Conservation (phyloP, 169 alveolate genomes). For the Eimeria necatrix region DNA sequence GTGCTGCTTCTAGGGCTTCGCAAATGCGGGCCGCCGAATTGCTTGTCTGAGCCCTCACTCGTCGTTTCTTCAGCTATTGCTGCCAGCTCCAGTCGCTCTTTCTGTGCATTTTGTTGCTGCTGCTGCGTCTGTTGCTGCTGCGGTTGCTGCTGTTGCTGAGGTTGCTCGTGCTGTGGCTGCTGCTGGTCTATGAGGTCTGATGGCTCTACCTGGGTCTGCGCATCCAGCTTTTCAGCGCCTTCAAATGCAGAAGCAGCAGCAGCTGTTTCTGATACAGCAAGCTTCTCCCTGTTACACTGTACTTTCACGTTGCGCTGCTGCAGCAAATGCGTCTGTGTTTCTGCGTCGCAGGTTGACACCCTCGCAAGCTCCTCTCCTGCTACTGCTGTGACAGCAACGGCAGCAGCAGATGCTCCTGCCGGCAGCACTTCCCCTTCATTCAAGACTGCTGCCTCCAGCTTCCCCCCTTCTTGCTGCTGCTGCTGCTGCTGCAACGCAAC, state of each 20-base stretch:
- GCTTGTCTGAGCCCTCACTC: not conserved
- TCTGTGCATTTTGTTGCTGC: not conserved
- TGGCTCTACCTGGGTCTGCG: slow-evolving; percentile 40
- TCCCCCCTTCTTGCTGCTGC: not conserved
- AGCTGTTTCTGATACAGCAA: slow-evolving; percentile 8
- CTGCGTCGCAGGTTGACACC: not conserved
- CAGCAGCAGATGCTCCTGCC: not conserved
- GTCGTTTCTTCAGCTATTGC: not conserved
- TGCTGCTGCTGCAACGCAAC: slow-evolving; percentile 14
- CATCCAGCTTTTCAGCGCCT: not conserved
- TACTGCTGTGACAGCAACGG: not conserved
- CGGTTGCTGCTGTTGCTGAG: slow-evolving; percentile 54
- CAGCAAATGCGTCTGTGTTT: slow-evolving; percentile 19
- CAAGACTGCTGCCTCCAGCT: not conserved
- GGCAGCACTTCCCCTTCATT: not conserved
- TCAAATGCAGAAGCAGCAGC: not conserved
- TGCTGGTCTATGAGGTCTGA: not conserved
- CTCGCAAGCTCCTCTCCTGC: not conserved
- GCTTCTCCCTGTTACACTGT: slow-evolving; percentile 58
- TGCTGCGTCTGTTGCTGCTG: not conserved
- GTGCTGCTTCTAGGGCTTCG: slow-evolving; percentile 4
- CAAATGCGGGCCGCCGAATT: not conserved
- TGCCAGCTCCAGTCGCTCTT: not conserved
- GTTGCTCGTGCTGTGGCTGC: slow-evolving; percentile 31
- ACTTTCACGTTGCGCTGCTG: slow-evolving; percentile 62